phyloP scores from a whole-genome alignment of 306 rosid species.

The Oxytropis ochrocephala region DNA sequence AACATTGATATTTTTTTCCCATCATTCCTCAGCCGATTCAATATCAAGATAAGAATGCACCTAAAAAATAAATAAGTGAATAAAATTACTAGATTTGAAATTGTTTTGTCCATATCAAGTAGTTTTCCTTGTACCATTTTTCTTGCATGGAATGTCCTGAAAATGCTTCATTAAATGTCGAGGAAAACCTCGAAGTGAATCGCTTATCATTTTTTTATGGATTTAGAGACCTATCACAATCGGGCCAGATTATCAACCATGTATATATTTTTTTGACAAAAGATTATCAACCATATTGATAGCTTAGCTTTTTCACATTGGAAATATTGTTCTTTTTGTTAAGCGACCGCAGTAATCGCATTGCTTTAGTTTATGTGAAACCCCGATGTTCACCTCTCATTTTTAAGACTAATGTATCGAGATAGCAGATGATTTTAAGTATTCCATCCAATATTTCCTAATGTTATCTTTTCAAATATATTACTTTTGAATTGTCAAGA shows the following conservation, averaged over 20 bases:
- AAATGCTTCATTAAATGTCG: not conserved
- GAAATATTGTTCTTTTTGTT: not conserved
- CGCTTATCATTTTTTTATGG: not conserved
- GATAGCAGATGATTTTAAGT: not conserved
- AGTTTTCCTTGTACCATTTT: not conserved
- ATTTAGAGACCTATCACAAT: not conserved
- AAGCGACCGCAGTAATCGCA: not conserved
- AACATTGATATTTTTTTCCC: conserved; percentile 8
- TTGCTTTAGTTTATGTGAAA: not conserved
- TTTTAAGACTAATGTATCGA: not conserved
- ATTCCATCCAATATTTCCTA: not conserved
- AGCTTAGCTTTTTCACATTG: not conserved
- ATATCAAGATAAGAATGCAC: not conserved
- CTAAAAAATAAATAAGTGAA: not conserved
- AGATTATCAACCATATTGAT: not conserved
- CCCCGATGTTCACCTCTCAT: not conserved
- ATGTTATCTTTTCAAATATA: not conserved
- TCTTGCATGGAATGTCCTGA: not conserved
- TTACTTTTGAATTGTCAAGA: not conserved
- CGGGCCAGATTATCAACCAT: too few relatives aligned
- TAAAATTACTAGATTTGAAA: not conserved
- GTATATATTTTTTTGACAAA: too few relatives aligned
- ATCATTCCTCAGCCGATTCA: not conserved
- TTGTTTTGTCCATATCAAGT: not conserved
- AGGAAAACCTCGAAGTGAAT: not conserved